phyloP scores from a whole-genome alignment of 2,329 filamentous ascomycete genomes.

The Penicillium sp. region DNA sequence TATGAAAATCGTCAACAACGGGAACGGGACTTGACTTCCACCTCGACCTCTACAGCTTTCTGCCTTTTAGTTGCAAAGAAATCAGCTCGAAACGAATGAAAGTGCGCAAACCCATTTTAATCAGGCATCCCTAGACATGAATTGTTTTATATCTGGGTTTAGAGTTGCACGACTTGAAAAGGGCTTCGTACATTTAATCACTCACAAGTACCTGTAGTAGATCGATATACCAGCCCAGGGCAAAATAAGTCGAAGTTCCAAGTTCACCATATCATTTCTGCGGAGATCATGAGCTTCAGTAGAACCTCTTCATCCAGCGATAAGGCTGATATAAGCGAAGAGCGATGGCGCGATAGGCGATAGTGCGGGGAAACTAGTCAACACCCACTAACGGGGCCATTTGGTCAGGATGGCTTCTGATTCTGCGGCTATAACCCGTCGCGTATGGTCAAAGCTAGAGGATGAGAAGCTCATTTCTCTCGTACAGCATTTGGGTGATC shows the following conservation, averaged over 20 bases:
- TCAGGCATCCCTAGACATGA: too few species aligned
- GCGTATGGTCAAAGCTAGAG: neutral
- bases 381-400: neutral
- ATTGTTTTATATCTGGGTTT: too few species aligned
- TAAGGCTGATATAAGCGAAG: slow-evolving; percentile 1
- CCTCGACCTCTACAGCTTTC: neutral
- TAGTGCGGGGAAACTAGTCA: slow-evolving; percentile 1
- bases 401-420: neutral
- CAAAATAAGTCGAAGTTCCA: too few species aligned
- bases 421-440: neutral
- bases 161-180: too few species aligned
- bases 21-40: neutral
- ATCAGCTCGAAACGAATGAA: too few species aligned
- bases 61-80: too few species aligned
- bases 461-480: neutral
- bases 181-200: too few species aligned
- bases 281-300: neutral
- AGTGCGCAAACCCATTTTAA: fast-evolving
- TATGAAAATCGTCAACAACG: neutral
- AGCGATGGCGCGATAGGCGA: neutral
- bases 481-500: neutral
- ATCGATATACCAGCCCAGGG: too few species aligned
- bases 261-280: too few species aligned
- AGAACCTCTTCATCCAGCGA: neutral
- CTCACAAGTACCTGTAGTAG: too few species aligned